Percentiles rank a stretch among this genome's conserved stretches.
These are phyloP conservation scores for Globisporangium nunn DNA, from an alignment of 352 stramenopile species.

Conservation along the genomic window DNA sequence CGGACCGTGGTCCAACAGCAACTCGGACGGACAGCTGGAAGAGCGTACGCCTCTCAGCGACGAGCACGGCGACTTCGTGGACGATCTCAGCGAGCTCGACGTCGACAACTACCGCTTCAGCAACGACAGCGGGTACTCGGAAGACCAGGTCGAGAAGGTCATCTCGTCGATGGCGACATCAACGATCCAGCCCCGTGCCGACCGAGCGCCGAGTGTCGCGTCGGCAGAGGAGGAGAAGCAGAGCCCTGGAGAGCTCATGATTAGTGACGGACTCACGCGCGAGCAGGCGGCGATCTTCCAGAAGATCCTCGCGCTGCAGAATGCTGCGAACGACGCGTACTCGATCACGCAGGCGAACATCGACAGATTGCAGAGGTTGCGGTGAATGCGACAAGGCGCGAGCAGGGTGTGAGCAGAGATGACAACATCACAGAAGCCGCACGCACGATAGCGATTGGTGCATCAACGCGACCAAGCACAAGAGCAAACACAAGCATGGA, in stretches of 20 bases:
- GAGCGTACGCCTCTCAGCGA: slow-evolving; percentile 3
- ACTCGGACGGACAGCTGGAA: not conserved
- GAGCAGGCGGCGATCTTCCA: slow-evolving; percentile 16
- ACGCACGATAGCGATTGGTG: too few relatives aligned
- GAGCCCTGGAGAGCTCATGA: not conserved
- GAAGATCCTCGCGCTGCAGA: slow-evolving; percentile 33
- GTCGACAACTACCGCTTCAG: slow-evolving; percentile 10
- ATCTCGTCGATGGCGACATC: slow-evolving; percentile 3
- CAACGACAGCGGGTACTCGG: slow-evolving; percentile 6
- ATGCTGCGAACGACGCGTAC: slow-evolving; percentile 30
- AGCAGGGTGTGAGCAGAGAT: not conserved
- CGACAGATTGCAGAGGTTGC: slow-evolving; percentile 25
- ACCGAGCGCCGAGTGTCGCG: not conserved
- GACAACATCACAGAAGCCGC: too few relatives aligned
- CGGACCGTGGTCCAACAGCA: slow-evolving; percentile 1
- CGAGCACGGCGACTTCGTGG: slow-evolving; percentile 1
- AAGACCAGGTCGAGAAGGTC: slow-evolving; percentile 12
- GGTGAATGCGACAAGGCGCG: slow-evolving; percentile 4
- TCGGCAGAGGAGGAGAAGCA: slow-evolving; percentile 6
- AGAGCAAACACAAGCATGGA: not conserved
- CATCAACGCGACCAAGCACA: not conserved
- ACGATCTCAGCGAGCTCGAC: slow-evolving; percentile 7
- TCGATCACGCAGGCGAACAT: slow-evolving; percentile 35
- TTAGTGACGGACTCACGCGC: not conserved
- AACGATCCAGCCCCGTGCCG: not conserved